Evolutionary conservation across 2,329 filamentous ascomycete genomes (phyloP).

Genomic region (Fusarium globosum): DNA sequence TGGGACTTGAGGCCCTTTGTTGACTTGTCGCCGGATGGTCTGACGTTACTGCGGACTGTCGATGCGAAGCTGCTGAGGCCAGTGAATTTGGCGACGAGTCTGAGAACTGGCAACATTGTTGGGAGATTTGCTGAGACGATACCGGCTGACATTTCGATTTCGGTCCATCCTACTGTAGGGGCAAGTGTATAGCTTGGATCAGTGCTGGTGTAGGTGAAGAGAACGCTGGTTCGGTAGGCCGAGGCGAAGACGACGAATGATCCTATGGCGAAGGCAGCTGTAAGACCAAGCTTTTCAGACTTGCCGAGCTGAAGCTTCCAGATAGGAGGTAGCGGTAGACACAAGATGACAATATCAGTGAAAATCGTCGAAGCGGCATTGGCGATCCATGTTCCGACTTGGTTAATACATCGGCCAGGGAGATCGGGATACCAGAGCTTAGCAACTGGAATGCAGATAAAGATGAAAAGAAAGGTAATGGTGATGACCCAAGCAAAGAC

Average conservation of each 20-base stretch:
- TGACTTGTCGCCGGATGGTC: slow-evolving; percentile 33
- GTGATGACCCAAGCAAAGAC: slow-evolving; percentile 60
- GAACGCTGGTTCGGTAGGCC: slow-evolving; percentile 59
- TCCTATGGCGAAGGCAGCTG: slow-evolving; percentile 57
- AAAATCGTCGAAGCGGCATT: slow-evolving; percentile 61
- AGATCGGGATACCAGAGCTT: slow-evolving; percentile 60
- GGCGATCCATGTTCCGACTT: slow-evolving; percentile 62
- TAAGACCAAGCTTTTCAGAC: slow-evolving; percentile 57
- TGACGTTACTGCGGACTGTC: slow-evolving; percentile 25
- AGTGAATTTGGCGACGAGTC: slow-evolving; percentile 54
- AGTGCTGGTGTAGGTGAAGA: slow-evolving; percentile 55
- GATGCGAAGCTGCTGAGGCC: slow-evolving; percentile 42
- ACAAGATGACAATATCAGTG: slow-evolving; percentile 58
- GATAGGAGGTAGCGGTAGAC: slow-evolving; percentile 58
- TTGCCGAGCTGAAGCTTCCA: slow-evolving; percentile 57
- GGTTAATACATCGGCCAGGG: slow-evolving; percentile 60
- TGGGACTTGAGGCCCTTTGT: slow-evolving; percentile 30
- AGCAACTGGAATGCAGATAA: slow-evolving; percentile 62
- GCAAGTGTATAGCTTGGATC: slow-evolving; percentile 61
- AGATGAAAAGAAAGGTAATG: slow-evolving; percentile 62
- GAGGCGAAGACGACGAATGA: slow-evolving; percentile 62
- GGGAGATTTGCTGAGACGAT: slow-evolving; percentile 66
- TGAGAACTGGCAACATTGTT: slow-evolving; percentile 60
- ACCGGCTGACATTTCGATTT: slow-evolving; percentile 61
- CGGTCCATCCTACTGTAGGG: slow-evolving; percentile 59